Percentiles rank a stretch among this genome's conserved stretches.
phyloP scores from a whole-genome alignment of 2,329 filamentous ascomycete species.

The Pseudogymnoascus pannorum region DNA sequence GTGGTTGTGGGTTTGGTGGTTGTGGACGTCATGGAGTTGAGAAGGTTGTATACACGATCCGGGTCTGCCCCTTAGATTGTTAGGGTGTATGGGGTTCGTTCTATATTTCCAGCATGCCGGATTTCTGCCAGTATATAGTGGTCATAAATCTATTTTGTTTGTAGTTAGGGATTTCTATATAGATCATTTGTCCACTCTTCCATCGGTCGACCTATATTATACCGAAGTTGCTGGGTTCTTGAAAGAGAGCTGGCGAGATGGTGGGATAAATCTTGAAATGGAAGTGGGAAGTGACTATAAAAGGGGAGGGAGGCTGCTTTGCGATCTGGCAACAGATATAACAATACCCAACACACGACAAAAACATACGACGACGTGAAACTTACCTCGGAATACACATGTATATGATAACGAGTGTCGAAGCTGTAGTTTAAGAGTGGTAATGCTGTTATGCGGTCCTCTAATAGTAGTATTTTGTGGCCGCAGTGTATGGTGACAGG shows the following conservation, averaged over 20 bases:
- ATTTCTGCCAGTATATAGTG: not conserved
- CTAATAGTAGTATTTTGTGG: too few relatives aligned
- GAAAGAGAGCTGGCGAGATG: not conserved
- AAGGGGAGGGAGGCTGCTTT: not conserved
- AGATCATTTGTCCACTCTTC: too few relatives aligned
- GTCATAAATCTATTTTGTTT: not conserved
- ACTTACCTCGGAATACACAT: too few relatives aligned
- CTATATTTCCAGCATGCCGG: too few relatives aligned
- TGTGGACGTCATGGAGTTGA: too few relatives aligned
- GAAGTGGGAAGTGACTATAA: not conserved
- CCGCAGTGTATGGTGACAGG: not conserved
- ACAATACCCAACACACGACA: too few relatives aligned
- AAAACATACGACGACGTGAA: too few relatives aligned
- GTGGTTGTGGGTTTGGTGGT: too few relatives aligned
- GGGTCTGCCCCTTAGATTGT: too few relatives aligned
- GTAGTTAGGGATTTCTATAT: not conserved
- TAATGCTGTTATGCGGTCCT: too few relatives aligned
- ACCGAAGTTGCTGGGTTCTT: not conserved
- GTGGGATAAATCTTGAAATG: not conserved
- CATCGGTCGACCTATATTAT: not conserved
- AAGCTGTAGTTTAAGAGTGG: not conserved
- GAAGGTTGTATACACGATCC: too few relatives aligned
- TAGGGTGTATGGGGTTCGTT: too few relatives aligned
- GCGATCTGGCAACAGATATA: not conserved
- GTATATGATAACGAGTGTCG: not conserved